Evolutionary conservation across 441 rosid species (phyloP).

Genomic region (Croton laevigatus): DNA sequence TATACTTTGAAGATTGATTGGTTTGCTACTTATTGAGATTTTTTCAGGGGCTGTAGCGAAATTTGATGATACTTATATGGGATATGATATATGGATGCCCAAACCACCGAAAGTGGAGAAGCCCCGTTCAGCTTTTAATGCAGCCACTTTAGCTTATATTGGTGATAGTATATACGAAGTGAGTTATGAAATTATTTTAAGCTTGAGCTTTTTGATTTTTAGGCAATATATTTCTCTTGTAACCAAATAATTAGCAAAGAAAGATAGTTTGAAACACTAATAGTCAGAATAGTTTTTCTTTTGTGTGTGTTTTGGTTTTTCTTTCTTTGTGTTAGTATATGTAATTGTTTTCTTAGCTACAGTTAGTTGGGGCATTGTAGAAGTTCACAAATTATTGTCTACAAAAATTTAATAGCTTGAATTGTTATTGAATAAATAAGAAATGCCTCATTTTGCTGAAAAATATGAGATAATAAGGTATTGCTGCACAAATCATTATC

Average conservation of each 20-base stretch:
- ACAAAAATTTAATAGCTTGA: not conserved
- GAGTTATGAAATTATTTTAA: slow-evolving; percentile 14
- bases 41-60: slow-evolving; percentile 27
- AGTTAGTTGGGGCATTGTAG: not conserved
- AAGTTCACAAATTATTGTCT: not conserved
- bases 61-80: slow-evolving; percentile 49
- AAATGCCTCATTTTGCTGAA: not conserved
- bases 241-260: too few species aligned
- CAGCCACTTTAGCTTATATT: slow-evolving; percentile 70
- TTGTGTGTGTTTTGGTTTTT: not conserved
- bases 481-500: not conserved
- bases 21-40: slow-evolving; percentile 5
- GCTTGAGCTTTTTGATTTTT: not conserved
- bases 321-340: not conserved
- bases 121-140: slow-evolving; percentile 74
- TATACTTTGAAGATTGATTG: not conserved
- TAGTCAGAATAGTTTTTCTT: too few species aligned
- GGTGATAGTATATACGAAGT: slow-evolving; percentile 92
- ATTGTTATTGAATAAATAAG: not conserved
- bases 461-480: not conserved
- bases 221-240: not conserved
- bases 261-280: too few species aligned
- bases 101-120: slow-evolving; percentile 75
- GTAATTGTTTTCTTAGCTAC: not conserved
- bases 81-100: slow-evolving; percentile 78